Evolutionary conservation across 2,329 filamentous ascomycete species (phyloP).

Genomic region (Escovopsis sp.): DNA sequence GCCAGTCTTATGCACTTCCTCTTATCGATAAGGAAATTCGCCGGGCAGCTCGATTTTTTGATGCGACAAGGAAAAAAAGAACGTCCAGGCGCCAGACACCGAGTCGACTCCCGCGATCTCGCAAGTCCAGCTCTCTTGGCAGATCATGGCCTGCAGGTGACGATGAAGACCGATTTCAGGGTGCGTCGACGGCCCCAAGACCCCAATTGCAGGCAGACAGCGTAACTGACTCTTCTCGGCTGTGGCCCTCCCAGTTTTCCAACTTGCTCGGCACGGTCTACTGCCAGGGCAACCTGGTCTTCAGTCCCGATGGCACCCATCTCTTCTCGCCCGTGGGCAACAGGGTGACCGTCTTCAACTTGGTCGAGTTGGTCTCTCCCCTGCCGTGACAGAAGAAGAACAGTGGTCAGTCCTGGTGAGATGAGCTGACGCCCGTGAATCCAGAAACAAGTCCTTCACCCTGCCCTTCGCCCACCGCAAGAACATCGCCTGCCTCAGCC

Average conservation of each 20-base stretch:
- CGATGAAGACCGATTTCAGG: conserved; percentile 99
- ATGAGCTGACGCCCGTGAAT: conserved; percentile 18
- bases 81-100: background rate
- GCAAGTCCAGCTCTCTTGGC: background rate
- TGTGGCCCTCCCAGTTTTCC: conserved; percentile 62
- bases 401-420: background rate
- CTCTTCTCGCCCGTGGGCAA: conserved; percentile 95
- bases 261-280: conserved; percentile 97
- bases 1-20: conserved; percentile 3
- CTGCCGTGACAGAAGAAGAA: too few relatives aligned
- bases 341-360: conserved; percentile 85
- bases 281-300: conserved; percentile 92
- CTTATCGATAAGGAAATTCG: conserved; percentile 13
- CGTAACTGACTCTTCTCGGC: background rate
- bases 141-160: conserved; percentile 26
- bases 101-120: conserved; percentile 1
- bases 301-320: conserved; percentile 89
- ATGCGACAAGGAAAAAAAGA: conserved; percentile 6
- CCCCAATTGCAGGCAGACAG: background rate
- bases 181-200: conserved; percentile 28
- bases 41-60: conserved; percentile 7
- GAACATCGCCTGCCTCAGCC: conserved; percentile 77
- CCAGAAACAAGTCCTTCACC: conserved; percentile 72
- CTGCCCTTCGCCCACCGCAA: conserved; percentile 84
- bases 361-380: conserved; percentile 58